Base-by-base conservation (phyloP, 768 basidiomycete genomes). In the Ephemerocybe angulata region DNA sequence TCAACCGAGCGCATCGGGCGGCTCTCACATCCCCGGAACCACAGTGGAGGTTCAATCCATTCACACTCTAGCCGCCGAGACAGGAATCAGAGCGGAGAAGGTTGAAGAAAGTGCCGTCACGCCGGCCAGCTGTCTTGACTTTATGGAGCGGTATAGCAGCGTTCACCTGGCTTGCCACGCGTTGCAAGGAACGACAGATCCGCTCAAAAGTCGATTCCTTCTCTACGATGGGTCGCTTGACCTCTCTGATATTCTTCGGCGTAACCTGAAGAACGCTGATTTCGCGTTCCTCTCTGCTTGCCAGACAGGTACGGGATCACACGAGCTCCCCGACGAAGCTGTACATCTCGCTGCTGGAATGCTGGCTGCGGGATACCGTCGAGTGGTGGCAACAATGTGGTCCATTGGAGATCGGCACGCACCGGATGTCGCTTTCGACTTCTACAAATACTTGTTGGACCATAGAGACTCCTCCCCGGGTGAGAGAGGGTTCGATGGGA, bases 341-440 rank as follows among this genome's bases (percentile, higher is more conserved):
- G n/a, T n/a, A n/a, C n/a, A n/a, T n/a, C n/a, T n/a, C n/a, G n/a
- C n/a, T n/a, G n/a, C n/a, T n/a, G n/a, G n/a, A n/a, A n/a, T n/a
- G n/a, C n/a, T n/a, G n/a, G n/a, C n/a, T n/a, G n/a, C n/a, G n/a
- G n/a, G n/a, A n/a, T n/a, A n/a, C n/a, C n/a, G n/a, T n/a, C n/a
- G n/a, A n/a, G n/a, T n/a, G n/a, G 58, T 75, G 4, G 73, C 62
- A 4, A 75, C 75, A n/a, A 70, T 75, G 68, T 75, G 75, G 74
- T 63, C 66, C 2, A 72, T 74, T 38, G 50, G 48, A 1, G 74
- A 76, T 54, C 21, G 21, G 10, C 57, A 67, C 55, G 73, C 63
- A 2, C 71, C 73, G 15, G 21, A 21, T 8, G 51, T 75, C 10
- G 63, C 70, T 0, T 58, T 56, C 24, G 55, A 62, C 2, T 65